Evolutionary conservation across 2,329 filamentous ascomycete species (phyloP).

Genomic region (Aspergillus fischeri): DNA sequence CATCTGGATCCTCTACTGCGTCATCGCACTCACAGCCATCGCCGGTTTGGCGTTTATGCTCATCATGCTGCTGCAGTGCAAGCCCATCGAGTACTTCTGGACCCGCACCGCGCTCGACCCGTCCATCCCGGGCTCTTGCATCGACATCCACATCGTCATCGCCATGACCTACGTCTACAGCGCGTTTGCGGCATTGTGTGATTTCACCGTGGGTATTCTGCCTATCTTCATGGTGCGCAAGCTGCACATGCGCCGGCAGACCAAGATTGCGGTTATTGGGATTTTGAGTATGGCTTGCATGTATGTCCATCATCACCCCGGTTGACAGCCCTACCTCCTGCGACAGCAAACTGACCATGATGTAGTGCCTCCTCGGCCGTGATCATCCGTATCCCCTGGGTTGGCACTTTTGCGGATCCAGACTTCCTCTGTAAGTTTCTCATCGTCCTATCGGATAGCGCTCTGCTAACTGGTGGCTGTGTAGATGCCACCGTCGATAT

Average conservation of each 20-base stretch:
- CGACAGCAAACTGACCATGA: slow-evolving; percentile 24
- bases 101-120: slow-evolving; percentile 22
- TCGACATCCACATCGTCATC: slow-evolving; percentile 34
- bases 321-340: no score
- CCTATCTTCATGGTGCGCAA: slow-evolving; percentile 53
- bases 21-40: slow-evolving; percentile 43
- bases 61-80: slow-evolving; percentile 52
- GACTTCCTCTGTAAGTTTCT: slow-evolving; percentile 31
- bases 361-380: slow-evolving; percentile 41
- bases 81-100: slow-evolving; percentile 51
- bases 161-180: slow-evolving; percentile 34
- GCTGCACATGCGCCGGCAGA: slow-evolving; percentile 52
- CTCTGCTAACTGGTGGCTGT: no score
- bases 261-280: slow-evolving; percentile 50
- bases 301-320: slow-evolving; percentile 15
- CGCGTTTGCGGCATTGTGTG: slow-evolving; percentile 35
- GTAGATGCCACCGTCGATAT: slow-evolving; percentile 40
- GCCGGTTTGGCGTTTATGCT: slow-evolving; percentile 49
- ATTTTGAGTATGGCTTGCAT: slow-evolving; percentile 56
- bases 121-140: slow-evolving; percentile 37
- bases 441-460: no score
- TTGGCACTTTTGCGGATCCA: slow-evolving; percentile 32
- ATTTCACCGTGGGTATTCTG: slow-evolving; percentile 51
- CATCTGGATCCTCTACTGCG: slow-evolving; percentile 43
- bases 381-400: slow-evolving; percentile 44